A percentile compares a stretch with the other conserved stretches of the same genome.
phyloP scores from a whole-genome alignment of 192 early-diverging fungal species.

The Glomus cerebriforme region DNA sequence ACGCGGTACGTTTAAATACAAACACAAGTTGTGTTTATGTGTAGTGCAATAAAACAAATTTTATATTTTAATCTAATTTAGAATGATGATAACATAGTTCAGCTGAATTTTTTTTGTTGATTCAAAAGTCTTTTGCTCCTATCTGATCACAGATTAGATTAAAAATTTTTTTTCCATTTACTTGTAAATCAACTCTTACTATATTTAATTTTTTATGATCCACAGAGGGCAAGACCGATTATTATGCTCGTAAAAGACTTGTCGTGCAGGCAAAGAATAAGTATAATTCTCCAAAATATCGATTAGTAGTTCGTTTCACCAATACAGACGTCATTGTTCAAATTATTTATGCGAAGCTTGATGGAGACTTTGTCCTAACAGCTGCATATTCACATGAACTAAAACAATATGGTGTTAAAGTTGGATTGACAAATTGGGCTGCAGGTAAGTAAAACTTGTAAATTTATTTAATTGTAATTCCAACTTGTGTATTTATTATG shows the following conservation, averaged over 20 bases:
- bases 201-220: conserved; percentile 19
- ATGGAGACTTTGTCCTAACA: conserved; percentile 93
- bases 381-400: conserved; percentile 98
- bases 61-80: neutral
- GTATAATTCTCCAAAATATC: conserved; percentile 99
- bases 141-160: conserved; percentile 60
- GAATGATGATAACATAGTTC: conserved; percentile 83
- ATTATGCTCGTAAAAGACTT: conserved; percentile 98
- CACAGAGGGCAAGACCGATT: conserved; percentile 99
- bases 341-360: conserved; percentile 97
- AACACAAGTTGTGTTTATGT: neutral
- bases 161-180: neutral
- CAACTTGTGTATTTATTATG: neutral
- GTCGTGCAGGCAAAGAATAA: conserved; percentile 99
- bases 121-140: conserved; percentile 84
- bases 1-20: conserved; percentile 71
- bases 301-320: conserved; percentile 99
- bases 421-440: conserved; percentile 99
- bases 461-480: neutral
- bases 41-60: neutral
- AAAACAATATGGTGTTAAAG: conserved; percentile 91
- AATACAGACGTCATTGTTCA: conserved; percentile 97
- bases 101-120: conserved; percentile 71
- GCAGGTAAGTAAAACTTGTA: conserved; percentile 47
- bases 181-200: neutral